Conservation (phyloP, 2,329 filamentous ascomycete species). For the Fusarium nodosum region DNA sequence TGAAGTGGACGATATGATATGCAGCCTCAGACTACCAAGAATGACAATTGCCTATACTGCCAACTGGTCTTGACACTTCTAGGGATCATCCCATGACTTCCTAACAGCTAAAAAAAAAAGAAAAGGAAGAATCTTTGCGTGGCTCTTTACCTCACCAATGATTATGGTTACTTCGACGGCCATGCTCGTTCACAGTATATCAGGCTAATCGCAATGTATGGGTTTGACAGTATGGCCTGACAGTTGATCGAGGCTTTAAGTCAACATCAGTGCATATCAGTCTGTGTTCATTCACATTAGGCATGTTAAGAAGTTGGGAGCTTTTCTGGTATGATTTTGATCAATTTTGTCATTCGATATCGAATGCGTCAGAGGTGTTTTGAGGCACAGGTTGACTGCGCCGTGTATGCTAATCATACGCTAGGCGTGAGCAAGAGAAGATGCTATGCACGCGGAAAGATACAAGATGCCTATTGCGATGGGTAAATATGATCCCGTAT, state of each 20-base stretch:
- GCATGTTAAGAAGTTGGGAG: background rate
- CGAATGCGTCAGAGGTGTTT: constrained; percentile 14
- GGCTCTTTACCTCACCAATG: background rate
- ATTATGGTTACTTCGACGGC: too few species aligned
- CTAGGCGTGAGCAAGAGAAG: constrained; percentile 18
- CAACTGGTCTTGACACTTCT: background rate
- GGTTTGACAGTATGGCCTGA: background rate
- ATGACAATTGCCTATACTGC: too few species aligned
- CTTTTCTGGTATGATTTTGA: constrained; percentile 12
- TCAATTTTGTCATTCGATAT: constrained; percentile 28
- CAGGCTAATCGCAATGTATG: background rate
- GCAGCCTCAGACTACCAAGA: background rate
- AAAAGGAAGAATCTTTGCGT: background rate
- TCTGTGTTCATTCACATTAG: constrained; percentile 1
- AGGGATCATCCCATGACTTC: background rate
- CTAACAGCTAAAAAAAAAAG: background rate
- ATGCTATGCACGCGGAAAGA: constrained; percentile 21
- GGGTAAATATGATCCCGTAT: constrained; percentile 8
- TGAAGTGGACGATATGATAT: background rate
- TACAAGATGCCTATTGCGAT: constrained; percentile 18
- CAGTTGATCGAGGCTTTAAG: background rate
- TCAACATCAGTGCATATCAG: background rate
- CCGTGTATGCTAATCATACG: constrained; percentile 33
- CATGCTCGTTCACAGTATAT: background rate
- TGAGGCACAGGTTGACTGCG: constrained; percentile 22